Percentiles rank a stretch among this genome's conserved stretches.
phyloP scores from a whole-genome alignment of 108 stramenopile genomes.

The Conticribra weissflogii region DNA sequence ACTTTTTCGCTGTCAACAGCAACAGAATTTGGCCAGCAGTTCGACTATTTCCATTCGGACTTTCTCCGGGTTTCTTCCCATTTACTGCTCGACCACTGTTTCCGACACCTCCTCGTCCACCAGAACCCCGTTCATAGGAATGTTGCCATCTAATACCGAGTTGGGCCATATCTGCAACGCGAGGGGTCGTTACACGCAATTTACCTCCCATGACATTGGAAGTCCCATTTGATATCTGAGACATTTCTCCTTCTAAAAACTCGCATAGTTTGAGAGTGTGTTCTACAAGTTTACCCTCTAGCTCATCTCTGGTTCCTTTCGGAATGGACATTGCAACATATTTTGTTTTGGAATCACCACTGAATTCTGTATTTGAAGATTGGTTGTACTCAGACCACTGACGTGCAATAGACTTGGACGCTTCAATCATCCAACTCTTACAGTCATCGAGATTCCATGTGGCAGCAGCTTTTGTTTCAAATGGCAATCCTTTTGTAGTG shows the following conservation, averaged over 20 bases:
- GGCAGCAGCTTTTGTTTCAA: slow-evolving; percentile 65
- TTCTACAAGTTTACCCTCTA: slow-evolving; percentile 83
- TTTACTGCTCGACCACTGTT: slow-evolving; percentile 54
- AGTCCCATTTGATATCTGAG: slow-evolving; percentile 20
- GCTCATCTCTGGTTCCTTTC: slow-evolving; percentile 67
- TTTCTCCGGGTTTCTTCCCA: slow-evolving; percentile 45
- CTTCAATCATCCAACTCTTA: slow-evolving; percentile 80
- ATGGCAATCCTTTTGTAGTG: slow-evolving; percentile 26
- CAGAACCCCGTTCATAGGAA: slow-evolving; percentile 84
- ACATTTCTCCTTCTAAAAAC: slow-evolving; percentile 70
- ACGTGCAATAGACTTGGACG: slow-evolving; percentile 74
- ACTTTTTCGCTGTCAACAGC: slow-evolving; percentile 79
- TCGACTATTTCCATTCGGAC: slow-evolving; percentile 27
- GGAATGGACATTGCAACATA: slow-evolving; percentile 51
- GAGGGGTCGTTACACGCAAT: slow-evolving; percentile 64
- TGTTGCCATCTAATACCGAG: slow-evolving; percentile 91
- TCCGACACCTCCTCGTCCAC: slow-evolving; percentile 86
- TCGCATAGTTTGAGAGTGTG: slow-evolving; percentile 76
- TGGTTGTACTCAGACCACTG: slow-evolving; percentile 75
- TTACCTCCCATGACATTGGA: slow-evolving; percentile 24
- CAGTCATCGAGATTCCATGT: slow-evolving; percentile 86
- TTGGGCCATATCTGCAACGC: slow-evolving; percentile 77
- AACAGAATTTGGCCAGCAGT: slow-evolving; percentile 86
- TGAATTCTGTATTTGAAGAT: slow-evolving; percentile 21
- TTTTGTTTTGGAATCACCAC: slow-evolving; percentile 28